phyloP scores from a whole-genome alignment of 192 early-diverging fungal genomes.

The Umbelopsis isabellina region DNA sequence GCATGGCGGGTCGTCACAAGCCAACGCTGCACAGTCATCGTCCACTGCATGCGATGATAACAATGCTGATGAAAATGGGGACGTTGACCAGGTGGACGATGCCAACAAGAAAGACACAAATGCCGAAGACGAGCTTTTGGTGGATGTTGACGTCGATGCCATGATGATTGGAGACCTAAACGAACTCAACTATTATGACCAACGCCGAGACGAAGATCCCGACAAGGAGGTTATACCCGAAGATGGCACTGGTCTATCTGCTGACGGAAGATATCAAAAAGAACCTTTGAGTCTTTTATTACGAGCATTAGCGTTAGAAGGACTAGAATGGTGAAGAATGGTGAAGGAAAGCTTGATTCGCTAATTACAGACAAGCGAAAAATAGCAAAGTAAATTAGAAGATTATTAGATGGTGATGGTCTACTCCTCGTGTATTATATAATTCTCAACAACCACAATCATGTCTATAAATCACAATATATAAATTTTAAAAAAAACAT shows the following conservation, averaged over 20 bases:
- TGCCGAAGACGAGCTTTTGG: constrained; percentile 29
- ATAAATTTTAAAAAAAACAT: neutral
- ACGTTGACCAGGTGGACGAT: constrained; percentile 7
- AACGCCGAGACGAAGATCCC: constrained; percentile 22
- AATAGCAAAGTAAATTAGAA: neutral
- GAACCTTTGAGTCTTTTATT: constrained; percentile 40
- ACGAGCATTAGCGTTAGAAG: constrained; percentile 49
- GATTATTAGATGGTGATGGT: neutral
- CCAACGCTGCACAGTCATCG: neutral
- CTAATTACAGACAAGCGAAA: neutral
- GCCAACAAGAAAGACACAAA: neutral
- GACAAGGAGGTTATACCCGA: constrained; percentile 27
- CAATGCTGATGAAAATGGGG: neutral
- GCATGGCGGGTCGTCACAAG: neutral
- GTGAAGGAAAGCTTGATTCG: neutral
- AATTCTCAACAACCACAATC: no score
- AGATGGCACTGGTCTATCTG: constrained; percentile 23
- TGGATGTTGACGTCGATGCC: constrained; percentile 38
- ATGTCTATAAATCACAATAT: no score
- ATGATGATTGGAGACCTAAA: constrained; percentile 35
- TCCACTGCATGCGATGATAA: neutral
- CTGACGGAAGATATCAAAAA: constrained; percentile 21
- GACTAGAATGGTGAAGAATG: constrained; percentile 29
- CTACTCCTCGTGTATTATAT: no score
- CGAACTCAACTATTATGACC: constrained; percentile 33